Percentiles rank a stretch among this genome's conserved stretches.
phyloP scores from a whole-genome alignment of 2,329 filamentous ascomycete genomes.

The Chaetomiaceae sp. region DNA sequence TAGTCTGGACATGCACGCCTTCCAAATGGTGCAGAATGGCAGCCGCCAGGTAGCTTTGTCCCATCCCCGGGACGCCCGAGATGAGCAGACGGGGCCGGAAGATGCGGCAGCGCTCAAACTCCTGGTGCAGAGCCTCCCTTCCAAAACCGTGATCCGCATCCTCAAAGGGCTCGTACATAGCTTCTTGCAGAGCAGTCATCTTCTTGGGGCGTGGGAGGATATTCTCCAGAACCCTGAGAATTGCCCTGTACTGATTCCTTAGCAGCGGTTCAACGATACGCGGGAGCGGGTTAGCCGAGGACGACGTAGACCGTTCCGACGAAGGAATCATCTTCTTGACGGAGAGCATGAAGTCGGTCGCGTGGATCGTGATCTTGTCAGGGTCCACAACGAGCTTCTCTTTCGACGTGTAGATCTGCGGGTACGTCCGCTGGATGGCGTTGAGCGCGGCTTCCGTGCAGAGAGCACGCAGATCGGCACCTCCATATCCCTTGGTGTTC shows the following conservation, averaged over 20 bases:
- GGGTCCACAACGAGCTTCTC: slow-evolving; percentile 88
- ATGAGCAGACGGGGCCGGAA: slow-evolving; percentile 86
- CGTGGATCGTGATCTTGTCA: slow-evolving; percentile 73
- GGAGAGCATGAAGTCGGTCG: slow-evolving; percentile 95
- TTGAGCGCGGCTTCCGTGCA: slow-evolving; percentile 96
- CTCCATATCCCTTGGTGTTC: slow-evolving; percentile 91
- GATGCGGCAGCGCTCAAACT: slow-evolving; percentile 81
- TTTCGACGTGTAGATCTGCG: slow-evolving; percentile 88
- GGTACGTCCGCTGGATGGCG: slow-evolving; percentile 89
- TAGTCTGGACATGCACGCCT: slow-evolving; percentile 87
- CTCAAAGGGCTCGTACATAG: slow-evolving; percentile 80
- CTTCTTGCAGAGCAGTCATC: slow-evolving; percentile 85
- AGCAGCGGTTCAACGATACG: slow-evolving; percentile 76
- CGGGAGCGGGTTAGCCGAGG: slow-evolving; percentile 74
- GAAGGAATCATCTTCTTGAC: slow-evolving; percentile 95
- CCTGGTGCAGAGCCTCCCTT: slow-evolving; percentile 65
- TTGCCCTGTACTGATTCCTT: slow-evolving; percentile 61
- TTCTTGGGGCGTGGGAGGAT: slow-evolving; percentile 80
- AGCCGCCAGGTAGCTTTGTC: slow-evolving; percentile 80
- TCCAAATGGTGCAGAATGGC: slow-evolving; percentile 88
- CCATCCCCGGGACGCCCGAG: slow-evolving; percentile 80
- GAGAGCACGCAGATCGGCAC: slow-evolving; percentile 86
- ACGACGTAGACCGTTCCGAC: slow-evolving; percentile 82
- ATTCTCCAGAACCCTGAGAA: slow-evolving; percentile 64
- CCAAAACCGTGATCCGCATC: slow-evolving; percentile 79